phyloP scores from a whole-genome alignment of 768 basidiomycete genomes.

The Naganishia onofrii region DNA sequence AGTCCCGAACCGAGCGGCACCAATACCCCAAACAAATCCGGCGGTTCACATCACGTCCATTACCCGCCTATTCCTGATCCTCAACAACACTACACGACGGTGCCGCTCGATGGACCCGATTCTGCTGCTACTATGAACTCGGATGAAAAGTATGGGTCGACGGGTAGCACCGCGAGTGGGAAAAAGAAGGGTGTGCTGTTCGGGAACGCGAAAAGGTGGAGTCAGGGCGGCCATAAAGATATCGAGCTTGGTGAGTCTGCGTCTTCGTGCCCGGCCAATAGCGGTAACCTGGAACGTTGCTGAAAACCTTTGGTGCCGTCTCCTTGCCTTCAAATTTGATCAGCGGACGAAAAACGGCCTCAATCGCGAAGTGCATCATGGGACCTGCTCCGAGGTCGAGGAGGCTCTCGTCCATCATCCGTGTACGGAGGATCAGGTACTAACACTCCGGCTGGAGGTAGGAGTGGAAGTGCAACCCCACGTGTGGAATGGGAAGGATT shows the following conservation, averaged over 20 bases:
- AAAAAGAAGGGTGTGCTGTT: slow-evolving; percentile 26
- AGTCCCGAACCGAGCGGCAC: background rate
- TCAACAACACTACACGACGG: slow-evolving; percentile 10
- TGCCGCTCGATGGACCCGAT: slow-evolving; percentile 18
- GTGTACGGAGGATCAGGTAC: slow-evolving; percentile 7
- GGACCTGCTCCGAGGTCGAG: slow-evolving; percentile 2
- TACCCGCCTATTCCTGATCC: slow-evolving; percentile 15
- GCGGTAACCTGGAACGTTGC: background rate
- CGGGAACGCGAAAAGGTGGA: slow-evolving; percentile 21
- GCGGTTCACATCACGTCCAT: background rate
- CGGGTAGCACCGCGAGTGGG: slow-evolving; percentile 2
- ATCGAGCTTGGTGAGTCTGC: slow-evolving; percentile 14
- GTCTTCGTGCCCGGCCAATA: background rate
- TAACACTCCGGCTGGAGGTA: background rate
- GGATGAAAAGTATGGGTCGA: slow-evolving; percentile 13
- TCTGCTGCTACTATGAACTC: background rate
- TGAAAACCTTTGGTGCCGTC: background rate
- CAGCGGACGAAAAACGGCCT: slow-evolving; percentile 14
- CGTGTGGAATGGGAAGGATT: slow-evolving; percentile 50
- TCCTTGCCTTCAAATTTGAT: background rate
- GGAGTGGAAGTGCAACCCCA: slow-evolving; percentile 22
- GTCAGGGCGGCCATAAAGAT: slow-evolving; percentile 19
- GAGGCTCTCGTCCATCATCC: slow-evolving; percentile 17
- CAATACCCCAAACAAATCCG: background rate
- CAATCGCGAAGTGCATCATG: slow-evolving; percentile 8